A percentile compares a stretch with the other conserved stretches of the same genome.
Conservation (phyloP, 768 basidiomycete species). For the Lactarius indigo region DNA sequence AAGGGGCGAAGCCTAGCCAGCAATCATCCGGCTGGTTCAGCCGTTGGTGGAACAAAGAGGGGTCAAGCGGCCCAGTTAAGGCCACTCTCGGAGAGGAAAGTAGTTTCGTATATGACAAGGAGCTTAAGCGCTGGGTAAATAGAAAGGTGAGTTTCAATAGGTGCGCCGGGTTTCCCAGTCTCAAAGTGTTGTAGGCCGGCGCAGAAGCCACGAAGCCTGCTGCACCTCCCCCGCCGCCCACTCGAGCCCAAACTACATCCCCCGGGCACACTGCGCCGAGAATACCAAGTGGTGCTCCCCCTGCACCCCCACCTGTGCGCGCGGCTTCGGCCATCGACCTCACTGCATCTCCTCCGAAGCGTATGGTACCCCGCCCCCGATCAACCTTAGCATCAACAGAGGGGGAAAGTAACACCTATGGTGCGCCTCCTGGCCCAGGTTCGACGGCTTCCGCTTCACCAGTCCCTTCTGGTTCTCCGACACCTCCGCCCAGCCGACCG, state of each 20-base stretch:
- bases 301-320: constrained; percentile 45
- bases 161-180: neutral
- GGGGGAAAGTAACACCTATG: constrained; percentile 30
- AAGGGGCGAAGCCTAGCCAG: constrained; percentile 26
- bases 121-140: constrained; percentile 95
- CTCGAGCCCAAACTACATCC: constrained; percentile 82
- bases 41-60: constrained; percentile 73
- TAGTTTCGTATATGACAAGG: constrained; percentile 89
- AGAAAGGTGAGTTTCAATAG: constrained; percentile 59
- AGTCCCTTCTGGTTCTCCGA: constrained; percentile 38
- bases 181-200: constrained; percentile 44
- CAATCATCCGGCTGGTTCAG: constrained; percentile 70
- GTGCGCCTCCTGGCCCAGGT: constrained; percentile 32
- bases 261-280: constrained; percentile 53
- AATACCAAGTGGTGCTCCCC: constrained; percentile 35
- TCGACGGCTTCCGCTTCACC: constrained; percentile 36
- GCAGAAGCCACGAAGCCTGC: constrained; percentile 50
- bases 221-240: constrained; percentile 69
- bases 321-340: constrained; percentile 65
- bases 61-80: constrained; percentile 67
- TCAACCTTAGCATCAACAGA: constrained; percentile 61
- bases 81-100: constrained; percentile 93
- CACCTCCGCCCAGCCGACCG: constrained; percentile 46
- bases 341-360: constrained; percentile 48
- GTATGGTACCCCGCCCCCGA: constrained; percentile 53